Evolutionary conservation across 1,284 basidiomycete species (phyloP).

Genomic region (Sporisorium graminicola): DNA sequence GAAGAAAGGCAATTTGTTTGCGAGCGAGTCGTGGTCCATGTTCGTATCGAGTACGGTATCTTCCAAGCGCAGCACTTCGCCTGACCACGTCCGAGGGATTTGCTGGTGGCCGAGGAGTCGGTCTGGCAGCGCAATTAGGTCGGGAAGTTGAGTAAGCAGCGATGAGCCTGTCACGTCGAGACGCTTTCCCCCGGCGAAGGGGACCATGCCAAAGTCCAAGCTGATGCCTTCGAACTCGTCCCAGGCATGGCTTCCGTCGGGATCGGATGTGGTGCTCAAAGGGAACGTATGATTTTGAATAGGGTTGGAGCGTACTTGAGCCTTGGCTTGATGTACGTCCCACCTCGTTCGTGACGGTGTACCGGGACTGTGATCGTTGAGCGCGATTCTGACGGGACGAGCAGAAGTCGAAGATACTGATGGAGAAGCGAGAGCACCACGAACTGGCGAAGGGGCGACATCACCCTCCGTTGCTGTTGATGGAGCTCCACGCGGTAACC

Average conservation of each 20-base stretch:
- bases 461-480: background rate
- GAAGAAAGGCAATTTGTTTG: constrained; percentile 23
- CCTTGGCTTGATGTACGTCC: background rate
- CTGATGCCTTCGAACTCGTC: constrained; percentile 53
- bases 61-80: constrained; percentile 33
- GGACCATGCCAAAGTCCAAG: constrained; percentile 60
- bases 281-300: background rate
- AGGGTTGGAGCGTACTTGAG: background rate
- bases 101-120: constrained; percentile 23
- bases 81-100: constrained; percentile 22
- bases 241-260: constrained; percentile 23
- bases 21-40: constrained; percentile 32
- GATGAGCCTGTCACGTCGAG: constrained; percentile 5
- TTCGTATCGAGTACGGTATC: constrained; percentile 29
- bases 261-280: background rate
- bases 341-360: constrained; percentile 21
- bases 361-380: constrained; percentile 19
- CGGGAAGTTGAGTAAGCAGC: constrained; percentile 20
- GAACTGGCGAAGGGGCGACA: constrained; percentile 6
- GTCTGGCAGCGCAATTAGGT: constrained; percentile 32
- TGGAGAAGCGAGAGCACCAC: constrained; percentile 9
- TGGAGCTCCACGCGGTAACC: background rate
- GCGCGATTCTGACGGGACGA: constrained; percentile 1
- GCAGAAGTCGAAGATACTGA: constrained; percentile 9
- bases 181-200: constrained; percentile 23